Percentiles rank a stretch among this genome's conserved stretches.
These are phyloP conservation scores for Syncephalastrum monosporum DNA, from an alignment of 371 early-diverging fungal species.

Conservation along the genomic window DNA sequence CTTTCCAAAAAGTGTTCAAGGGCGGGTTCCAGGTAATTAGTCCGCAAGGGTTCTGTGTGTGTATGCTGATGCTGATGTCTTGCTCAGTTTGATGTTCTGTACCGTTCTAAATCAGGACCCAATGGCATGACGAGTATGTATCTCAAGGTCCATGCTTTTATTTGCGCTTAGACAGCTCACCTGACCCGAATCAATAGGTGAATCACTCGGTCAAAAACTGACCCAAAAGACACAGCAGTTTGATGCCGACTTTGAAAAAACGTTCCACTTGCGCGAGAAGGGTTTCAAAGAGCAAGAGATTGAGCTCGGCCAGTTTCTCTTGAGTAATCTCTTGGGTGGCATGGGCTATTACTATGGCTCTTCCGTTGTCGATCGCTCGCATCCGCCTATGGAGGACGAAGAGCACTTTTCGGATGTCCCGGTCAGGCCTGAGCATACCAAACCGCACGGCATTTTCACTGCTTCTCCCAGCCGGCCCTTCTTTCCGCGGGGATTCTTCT, in stretches of 20 bases:
- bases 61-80: too few relatives aligned
- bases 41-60: not conserved
- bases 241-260: constrained; percentile 73
- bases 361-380: constrained; percentile 46
- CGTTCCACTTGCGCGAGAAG: constrained; percentile 66
- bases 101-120: constrained; percentile 45
- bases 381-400: constrained; percentile 44
- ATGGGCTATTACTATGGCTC: constrained; percentile 76
- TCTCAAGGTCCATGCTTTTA: not conserved
- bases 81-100: constrained; percentile 59
- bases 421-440: constrained; percentile 56
- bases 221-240: constrained; percentile 45
- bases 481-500: constrained; percentile 95
- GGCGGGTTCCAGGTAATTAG: constrained; percentile 58
- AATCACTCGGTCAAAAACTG: constrained; percentile 18
- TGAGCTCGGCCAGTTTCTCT: constrained; percentile 69
- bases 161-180: not conserved
- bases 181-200: constrained; percentile 19
- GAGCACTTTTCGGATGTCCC: constrained; percentile 58
- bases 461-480: constrained; percentile 91
- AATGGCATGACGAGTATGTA: constrained; percentile 27
- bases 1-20: constrained; percentile 58
- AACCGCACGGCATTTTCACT: constrained; percentile 73
- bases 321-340: constrained; percentile 90
- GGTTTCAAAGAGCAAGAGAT: constrained; percentile 63